Percentiles rank a stretch among this genome's conserved stretches.
Conservation (phyloP, 768 basidiomycete genomes). For the Leccinellum luteum region DNA sequence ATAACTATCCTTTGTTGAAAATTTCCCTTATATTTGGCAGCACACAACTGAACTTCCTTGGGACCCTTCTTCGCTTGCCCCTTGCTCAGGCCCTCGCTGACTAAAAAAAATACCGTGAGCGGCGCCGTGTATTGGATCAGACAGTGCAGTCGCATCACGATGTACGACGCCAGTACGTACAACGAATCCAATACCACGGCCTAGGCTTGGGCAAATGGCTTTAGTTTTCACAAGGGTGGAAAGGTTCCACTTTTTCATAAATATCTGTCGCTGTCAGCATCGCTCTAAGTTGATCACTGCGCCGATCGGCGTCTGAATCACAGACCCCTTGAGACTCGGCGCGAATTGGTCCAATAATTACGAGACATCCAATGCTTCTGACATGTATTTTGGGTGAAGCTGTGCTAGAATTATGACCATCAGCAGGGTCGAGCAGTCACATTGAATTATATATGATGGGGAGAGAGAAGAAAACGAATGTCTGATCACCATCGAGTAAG, state of each 20-base stretch:
- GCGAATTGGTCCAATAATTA: background rate
- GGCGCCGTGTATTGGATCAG: too few relatives aligned
- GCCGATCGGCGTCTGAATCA: background rate
- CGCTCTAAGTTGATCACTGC: too few relatives aligned
- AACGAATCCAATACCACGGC: too few relatives aligned
- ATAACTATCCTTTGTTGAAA: background rate
- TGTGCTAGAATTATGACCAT: too few relatives aligned
- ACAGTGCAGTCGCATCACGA: too few relatives aligned
- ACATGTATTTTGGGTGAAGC: background rate
- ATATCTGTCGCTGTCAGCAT: background rate
- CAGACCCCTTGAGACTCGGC: too few relatives aligned
- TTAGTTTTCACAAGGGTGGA: background rate
- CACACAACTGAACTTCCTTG: too few relatives aligned
- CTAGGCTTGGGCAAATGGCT: background rate
- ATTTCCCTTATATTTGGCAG: background rate
- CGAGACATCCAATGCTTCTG: background rate
- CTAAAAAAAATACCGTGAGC: background rate
- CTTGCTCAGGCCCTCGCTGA: background rate
- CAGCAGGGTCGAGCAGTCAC: background rate
- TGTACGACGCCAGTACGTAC: background rate
- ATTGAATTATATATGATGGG: background rate
- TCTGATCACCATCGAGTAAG: background rate
- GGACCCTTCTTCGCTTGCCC: background rate
- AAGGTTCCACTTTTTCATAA: background rate
- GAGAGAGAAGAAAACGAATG: background rate